Evolutionary conservation across 83 land plant genomes (phyloP), one percentile per base, ranked within the genome.

Genomic region (Larix sibirica): DNA sequence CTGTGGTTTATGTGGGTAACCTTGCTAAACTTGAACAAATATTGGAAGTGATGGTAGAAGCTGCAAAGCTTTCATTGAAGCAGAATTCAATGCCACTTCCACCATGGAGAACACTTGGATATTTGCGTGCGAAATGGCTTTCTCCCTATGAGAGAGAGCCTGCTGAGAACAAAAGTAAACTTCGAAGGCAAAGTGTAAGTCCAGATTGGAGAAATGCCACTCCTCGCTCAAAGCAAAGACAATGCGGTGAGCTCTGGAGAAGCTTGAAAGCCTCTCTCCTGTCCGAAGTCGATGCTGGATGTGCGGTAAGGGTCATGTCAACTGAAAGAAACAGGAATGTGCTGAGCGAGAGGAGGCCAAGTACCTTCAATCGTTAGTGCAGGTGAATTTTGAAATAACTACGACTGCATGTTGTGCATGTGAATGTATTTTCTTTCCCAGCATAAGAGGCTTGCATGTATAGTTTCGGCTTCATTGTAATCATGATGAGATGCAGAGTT

Each of bases 51-150:
- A 94, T 97, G 99, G 96, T 89, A 38, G 98, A 97, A 36, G 99
- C 98, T 65, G 93, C 98, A 17, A 94, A 89, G 60, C 77, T 81
- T 18, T 97, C 99, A 8, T 82, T 97, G n/a, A 92, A 89, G 83
- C 94, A 94, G 85, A 97, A 94, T 78, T 88, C 94, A 6, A 96
- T 97, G 98, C 98, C 95, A 66, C 89, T 97, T 47, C 99, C 97
- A 9, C 99, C 99, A 2, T 97, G 98, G 98, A 88, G 99, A 63
- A 94, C 99, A 1, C 89, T 97, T 21, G 94, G 94, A 44, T 97
- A 97, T 85, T 87, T 96, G 89, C 89, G 87, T 65, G 91, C 98
- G 1, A 97, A 97, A 62, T 97, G 99, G 98, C 66, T 89, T 6
- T 94, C 98, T 14, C 20, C 90, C 0, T 88, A 83, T 73, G 93